Evolutionary conservation across 345 rosid species (phyloP), one percentile per base, ranked within the genome.

Genomic region (Anastatica hierochuntica): DNA sequence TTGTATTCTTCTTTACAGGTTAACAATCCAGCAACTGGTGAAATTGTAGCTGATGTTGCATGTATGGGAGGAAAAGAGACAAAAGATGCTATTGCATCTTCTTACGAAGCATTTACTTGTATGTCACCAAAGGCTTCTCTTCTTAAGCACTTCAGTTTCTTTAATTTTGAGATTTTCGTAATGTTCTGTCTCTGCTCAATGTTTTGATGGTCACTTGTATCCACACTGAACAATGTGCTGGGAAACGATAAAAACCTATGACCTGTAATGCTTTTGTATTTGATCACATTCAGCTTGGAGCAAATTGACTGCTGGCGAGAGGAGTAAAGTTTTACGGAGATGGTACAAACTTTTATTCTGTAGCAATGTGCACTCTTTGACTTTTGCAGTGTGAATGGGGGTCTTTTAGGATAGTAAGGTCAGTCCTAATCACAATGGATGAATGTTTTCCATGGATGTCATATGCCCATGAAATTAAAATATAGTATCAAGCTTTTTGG

Each of bases 31-130:
- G 89, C 97, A 14, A 92, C 86, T 0, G 95, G 98, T 47, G 80
- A 85, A 58, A 74, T 75, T 57, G 41, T 92, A 30, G 83, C 84
- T 13, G 77, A 81, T 45, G 90, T 88, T 43, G 66, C 95, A 43
- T 71, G 77, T 75, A 92, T 88, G 98, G 95, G 98, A 23, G 50
- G 55, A 21, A 79, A 54, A 48, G 98, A 92, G 73, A 83, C 98
- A 27, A 71, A 81, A 46, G 87, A 85, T 74, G 98, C 97, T 15
- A 80, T 92, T 74, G 76, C 85, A 50, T 80, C 95, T 57, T 94
- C 98, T 39, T 66, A 77, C 47, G 59, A 78, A 52, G 88, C 98
- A 27, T 92, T 81, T 67, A 41, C 42, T 1, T 83, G 98, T 92
- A 85, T 24, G 74, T 40, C 11, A 40, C 38, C 62, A 53, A 34